Evolutionary conservation across 2,329 filamentous ascomycete genomes (phyloP).

Genomic region (Nothophoma quercina): DNA sequence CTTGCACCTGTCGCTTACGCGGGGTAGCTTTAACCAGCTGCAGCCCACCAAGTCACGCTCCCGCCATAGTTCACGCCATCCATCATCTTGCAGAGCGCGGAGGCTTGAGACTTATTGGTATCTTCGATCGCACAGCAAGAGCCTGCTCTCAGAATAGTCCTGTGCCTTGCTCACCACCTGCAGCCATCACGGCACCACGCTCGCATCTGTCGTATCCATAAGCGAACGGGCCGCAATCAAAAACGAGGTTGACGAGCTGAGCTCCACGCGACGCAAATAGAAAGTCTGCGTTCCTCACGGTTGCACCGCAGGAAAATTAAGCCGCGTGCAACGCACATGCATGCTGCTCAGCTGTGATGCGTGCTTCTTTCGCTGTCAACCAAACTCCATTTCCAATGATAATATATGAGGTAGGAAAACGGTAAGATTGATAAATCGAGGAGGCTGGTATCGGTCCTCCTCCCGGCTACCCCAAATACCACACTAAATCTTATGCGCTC

Average conservation of each 20-base stretch:
- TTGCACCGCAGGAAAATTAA: conserved; percentile 1
- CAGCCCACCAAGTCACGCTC: conserved; percentile 2
- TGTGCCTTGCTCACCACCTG: neutral
- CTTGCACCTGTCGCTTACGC: conserved; percentile 17
- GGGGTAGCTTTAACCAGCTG: conserved; percentile 23
- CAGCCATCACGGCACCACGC: neutral
- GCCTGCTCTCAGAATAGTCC: no score
- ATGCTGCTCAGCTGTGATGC: neutral
- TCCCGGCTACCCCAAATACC: neutral
- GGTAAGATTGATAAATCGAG: no score
- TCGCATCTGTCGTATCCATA: neutral
- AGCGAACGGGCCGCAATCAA: neutral
- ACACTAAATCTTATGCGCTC: neutral
- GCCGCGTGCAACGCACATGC: conserved; percentile 15
- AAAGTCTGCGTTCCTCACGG: neutral
- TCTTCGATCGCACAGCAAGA: neutral
- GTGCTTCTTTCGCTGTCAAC: no score
- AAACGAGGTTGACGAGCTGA: conserved; percentile 2
- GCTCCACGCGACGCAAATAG: neutral
- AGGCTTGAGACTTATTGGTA: conserved; percentile 5
- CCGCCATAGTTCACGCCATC: conserved; percentile 2
- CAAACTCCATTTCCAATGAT: neutral
- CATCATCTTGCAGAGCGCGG: conserved; percentile 14
- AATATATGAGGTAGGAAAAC: no score
- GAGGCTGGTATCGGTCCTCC: conserved; percentile 4